phyloP scores from a whole-genome alignment of 1,139 yeast species.

The Candida tetrigidarum region DNA sequence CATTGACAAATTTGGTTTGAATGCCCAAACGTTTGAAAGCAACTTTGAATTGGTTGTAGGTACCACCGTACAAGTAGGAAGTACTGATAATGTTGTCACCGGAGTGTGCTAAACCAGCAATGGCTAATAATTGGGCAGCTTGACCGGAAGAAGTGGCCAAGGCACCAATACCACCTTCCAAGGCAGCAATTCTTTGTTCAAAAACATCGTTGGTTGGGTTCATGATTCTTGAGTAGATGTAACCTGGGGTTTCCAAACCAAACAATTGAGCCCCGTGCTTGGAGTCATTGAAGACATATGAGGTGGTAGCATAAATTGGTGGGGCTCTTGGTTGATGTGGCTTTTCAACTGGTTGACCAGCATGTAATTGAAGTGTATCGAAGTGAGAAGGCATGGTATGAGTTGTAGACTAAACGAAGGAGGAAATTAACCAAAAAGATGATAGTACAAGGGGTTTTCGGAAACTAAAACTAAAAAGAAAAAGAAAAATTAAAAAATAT shows the following conservation, averaged over 20 bases:
- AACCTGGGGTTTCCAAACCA: constrained; percentile 81
- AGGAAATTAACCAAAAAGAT: constrained; percentile 2
- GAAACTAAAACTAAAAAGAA: too few species aligned
- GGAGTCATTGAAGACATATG: constrained; percentile 85
- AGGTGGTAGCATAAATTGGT: constrained; percentile 87
- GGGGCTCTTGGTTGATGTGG: constrained; percentile 82
- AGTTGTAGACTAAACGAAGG: background rate
- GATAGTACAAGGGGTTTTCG: too few species aligned
- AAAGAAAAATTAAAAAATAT: background rate
- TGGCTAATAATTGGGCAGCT: constrained; percentile 89
- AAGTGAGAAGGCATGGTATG: constrained; percentile 59
- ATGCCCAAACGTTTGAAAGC: constrained; percentile 89
- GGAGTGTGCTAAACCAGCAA: constrained; percentile 79
- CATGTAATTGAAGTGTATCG: constrained; percentile 93
- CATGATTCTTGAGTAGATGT: constrained; percentile 85
- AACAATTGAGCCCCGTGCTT: constrained; percentile 92
- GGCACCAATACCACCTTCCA: constrained; percentile 92
- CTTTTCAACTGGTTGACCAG: constrained; percentile 74
- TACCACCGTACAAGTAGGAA: constrained; percentile 93
- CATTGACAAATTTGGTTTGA: constrained; percentile 80
- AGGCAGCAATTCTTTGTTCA: constrained; percentile 89
- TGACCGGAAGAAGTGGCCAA: constrained; percentile 94
- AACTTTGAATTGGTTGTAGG: constrained; percentile 93
- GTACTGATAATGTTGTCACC: constrained; percentile 93
- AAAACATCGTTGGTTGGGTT: constrained; percentile 93